Conservation (phyloP, 805 yeast genomes). For the Kluyveromyces dobzhanskii region DNA sequence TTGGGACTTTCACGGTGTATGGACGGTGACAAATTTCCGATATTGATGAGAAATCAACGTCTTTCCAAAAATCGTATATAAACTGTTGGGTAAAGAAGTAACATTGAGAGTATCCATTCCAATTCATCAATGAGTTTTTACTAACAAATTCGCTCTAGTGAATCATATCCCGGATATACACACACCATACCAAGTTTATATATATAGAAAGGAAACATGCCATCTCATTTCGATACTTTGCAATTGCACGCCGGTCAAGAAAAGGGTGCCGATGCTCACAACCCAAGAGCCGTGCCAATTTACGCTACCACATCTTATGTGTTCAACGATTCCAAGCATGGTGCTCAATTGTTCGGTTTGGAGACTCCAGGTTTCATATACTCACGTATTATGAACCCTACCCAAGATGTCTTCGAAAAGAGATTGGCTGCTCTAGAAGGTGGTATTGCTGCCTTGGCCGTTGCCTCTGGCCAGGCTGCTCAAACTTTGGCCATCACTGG, state of each 20-base stretch:
- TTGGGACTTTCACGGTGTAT: too few species aligned
- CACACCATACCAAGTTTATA: not conserved
- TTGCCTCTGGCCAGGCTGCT: slow-evolving; percentile 95
- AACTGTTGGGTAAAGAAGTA: too few species aligned
- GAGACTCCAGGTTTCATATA: slow-evolving; percentile 81
- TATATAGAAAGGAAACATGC: slow-evolving; percentile 23
- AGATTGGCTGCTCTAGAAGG: slow-evolving; percentile 89
- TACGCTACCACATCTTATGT: slow-evolving; percentile 87
- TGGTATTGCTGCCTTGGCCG: slow-evolving; percentile 86
- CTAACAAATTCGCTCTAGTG: too few species aligned
- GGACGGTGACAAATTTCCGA: too few species aligned
- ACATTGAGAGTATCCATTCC: too few species aligned
- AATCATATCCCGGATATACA: too few species aligned
- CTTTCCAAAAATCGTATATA: too few species aligned
- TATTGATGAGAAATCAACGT: too few species aligned
- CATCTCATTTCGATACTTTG: slow-evolving; percentile 76
- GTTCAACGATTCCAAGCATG: slow-evolving; percentile 82
- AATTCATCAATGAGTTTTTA: too few species aligned
- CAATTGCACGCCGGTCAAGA: slow-evolving; percentile 97
- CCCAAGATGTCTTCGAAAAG: slow-evolving; percentile 83
- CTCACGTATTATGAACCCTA: slow-evolving; percentile 88
- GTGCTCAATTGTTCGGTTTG: slow-evolving; percentile 82
- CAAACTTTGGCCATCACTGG: slow-evolving; percentile 79
- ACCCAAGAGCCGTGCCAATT: slow-evolving; percentile 88
- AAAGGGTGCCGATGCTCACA: slow-evolving; percentile 44